A percentile compares a stretch with the other conserved stretches of the same genome.
Conservation (phyloP, 1,284 basidiomycete genomes). For the Sparassis latifolia region DNA sequence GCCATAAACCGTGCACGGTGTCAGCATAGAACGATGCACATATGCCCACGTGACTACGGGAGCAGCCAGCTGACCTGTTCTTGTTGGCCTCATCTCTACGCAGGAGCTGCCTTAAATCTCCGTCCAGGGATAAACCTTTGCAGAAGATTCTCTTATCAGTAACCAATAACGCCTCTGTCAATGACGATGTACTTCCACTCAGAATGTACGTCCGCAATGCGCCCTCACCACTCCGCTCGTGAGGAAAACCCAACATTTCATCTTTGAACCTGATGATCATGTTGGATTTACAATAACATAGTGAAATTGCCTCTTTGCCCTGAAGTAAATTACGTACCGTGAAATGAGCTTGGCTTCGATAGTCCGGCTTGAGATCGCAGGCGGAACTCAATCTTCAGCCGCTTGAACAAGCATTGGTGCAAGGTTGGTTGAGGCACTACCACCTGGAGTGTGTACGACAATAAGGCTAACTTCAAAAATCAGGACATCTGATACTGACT, state of each 20-base stretch:
- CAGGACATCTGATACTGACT: slow-evolving; percentile 35
- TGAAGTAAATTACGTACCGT: slow-evolving; percentile 33
- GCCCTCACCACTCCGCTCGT: slow-evolving; percentile 47
- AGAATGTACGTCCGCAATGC: slow-evolving; percentile 73
- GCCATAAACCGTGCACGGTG: too few relatives aligned
- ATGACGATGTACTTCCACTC: slow-evolving; percentile 45
- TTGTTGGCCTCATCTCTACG: slow-evolving; percentile 83
- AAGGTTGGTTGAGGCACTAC: slow-evolving; percentile 63
- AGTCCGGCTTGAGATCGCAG: slow-evolving; percentile 73
- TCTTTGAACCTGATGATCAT: slow-evolving; percentile 32
- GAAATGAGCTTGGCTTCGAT: slow-evolving; percentile 77
- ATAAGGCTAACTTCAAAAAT: too few relatives aligned
- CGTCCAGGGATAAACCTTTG: slow-evolving; percentile 77
- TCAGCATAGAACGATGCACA: too few relatives aligned
- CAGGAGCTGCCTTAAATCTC: slow-evolving; percentile 81
- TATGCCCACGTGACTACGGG: too few relatives aligned
- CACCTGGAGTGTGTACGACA: slow-evolving; percentile 52
- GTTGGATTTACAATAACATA: neutral
- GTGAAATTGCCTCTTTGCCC: neutral
- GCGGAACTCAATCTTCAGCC: slow-evolving; percentile 85
- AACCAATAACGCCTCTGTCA: neutral
- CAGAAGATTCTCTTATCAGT: too few relatives aligned
- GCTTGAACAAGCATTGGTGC: slow-evolving; percentile 72
- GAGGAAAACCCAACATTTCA: slow-evolving; percentile 54
- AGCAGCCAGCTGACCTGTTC: slow-evolving; percentile 49